Conservation (phyloP, 2,329 filamentous ascomycete genomes). For the Cladophialophora yegresii region DNA sequence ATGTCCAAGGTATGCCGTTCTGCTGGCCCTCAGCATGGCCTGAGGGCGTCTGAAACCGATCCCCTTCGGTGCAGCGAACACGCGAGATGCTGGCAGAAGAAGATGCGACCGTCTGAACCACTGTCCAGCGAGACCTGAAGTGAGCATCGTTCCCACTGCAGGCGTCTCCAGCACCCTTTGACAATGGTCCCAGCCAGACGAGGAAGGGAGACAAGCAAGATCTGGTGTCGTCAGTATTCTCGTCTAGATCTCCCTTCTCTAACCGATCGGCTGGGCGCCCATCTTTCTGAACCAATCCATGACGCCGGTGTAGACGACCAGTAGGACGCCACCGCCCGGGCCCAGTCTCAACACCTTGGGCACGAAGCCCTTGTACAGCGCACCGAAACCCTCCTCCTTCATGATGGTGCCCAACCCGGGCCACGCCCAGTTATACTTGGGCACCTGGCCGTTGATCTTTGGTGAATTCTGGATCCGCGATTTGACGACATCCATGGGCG, state of each 20-base stretch:
- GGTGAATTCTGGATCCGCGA: constrained; percentile 93
- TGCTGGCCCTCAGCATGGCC: background rate
- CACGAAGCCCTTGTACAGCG: constrained; percentile 95
- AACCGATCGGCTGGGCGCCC: constrained; percentile 43
- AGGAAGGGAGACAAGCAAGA: background rate
- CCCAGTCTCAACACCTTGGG: constrained; percentile 85
- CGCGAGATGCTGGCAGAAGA: background rate
- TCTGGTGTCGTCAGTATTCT: background rate
- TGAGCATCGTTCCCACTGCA: background rate
- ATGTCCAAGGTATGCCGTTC: background rate
- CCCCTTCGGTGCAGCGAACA: background rate
- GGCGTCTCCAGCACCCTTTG: background rate
- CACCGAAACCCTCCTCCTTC: constrained; percentile 87
- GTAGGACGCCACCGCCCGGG: constrained; percentile 65
- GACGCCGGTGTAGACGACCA: constrained; percentile 54
- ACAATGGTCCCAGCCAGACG: background rate
- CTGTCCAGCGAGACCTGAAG: background rate
- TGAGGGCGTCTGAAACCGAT: background rate
- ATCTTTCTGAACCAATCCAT: constrained; percentile 83
- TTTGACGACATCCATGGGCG: constrained; percentile 96
- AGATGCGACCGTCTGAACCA: background rate
- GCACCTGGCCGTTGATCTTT: constrained; percentile 74
- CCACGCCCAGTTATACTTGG: constrained; percentile 99
- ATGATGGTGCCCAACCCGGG: constrained; percentile 81
- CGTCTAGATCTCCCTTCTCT: background rate